Evolutionary conservation across 352 stramenopile species (phyloP), one percentile per base, ranked within the genome.

Genomic region (Pythium dissimile): DNA sequence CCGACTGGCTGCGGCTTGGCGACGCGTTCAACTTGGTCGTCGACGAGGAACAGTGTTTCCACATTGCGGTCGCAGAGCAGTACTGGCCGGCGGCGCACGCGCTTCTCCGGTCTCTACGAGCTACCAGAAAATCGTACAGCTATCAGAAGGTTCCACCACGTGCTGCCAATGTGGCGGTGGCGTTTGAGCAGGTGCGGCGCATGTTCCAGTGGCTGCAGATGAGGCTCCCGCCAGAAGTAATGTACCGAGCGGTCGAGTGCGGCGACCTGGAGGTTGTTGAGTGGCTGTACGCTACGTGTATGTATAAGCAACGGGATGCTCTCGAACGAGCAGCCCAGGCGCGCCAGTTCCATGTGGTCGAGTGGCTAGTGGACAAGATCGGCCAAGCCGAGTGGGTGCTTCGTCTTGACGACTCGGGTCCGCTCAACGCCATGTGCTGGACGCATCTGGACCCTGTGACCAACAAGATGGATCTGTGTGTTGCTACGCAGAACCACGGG

Each of bases 301-400:
- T 32, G 47, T 54, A 44, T 16, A 20, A 43, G 20, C 35, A 18
- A 5, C 5, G 15, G 5, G 4, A 34, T 0, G 47, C 32, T 3
- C n/a, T 44, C 15, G 7, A 23, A 23, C 12, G 47, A 3, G 47
- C 47, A 6, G 47, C 20, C 2, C 8, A 32, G 31, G 47, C 18
- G 23, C 31, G 30, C 2, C 21, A 44, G 20, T n/a, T 54, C 2
- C 2, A 24, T 5, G 2, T 31, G 3, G 31, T 54, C 12, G 18
- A 54, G 32, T 54, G 47, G 47, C 31, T 54, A 5, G 16, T 54
- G 12, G 32, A 54, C 32, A 18, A 42, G 20, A 20, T 34, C 13
- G n/a, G 5, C 7, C 8, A 10, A 5, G 20, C 28, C 7, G 4
- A n/a, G 42, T 53, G 46, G 8, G 28, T 10, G 5, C 46, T 53